Evolutionary conservation across 1,284 basidiomycete genomes (phyloP).

Genomic region (Austroboletus novae-zelandiae): DNA sequence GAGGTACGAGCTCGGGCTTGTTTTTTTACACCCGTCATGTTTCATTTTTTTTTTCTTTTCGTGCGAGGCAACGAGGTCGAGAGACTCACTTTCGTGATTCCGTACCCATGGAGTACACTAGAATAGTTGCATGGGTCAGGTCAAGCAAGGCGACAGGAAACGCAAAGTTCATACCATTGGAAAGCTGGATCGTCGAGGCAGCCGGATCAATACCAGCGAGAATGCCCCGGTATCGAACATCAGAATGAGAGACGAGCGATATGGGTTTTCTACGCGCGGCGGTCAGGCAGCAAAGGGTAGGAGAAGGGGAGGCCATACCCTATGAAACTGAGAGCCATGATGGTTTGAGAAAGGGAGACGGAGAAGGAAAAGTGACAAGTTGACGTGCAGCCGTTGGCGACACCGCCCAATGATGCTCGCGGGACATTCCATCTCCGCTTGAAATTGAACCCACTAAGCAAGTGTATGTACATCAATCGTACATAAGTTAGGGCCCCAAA

Average conservation of each 20-base stretch:
- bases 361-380: constrained; percentile 14
- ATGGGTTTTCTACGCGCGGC: constrained; percentile 70
- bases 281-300: neutral
- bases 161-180: constrained; percentile 60
- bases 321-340: constrained; percentile 72
- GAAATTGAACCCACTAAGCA: constrained; percentile 3
- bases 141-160: neutral
- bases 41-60: constrained; percentile 34
- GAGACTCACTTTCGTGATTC: constrained; percentile 71
- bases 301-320: constrained; percentile 42
- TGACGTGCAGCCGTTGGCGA: constrained; percentile 9
- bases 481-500: too few species aligned
- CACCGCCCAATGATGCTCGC: constrained; percentile 7
- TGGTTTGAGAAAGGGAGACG: constrained; percentile 7
- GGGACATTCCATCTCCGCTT: constrained; percentile 26
- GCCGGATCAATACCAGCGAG: constrained; percentile 81
- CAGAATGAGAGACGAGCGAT: constrained; percentile 85
- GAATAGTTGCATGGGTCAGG: neutral
- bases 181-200: constrained; percentile 83
- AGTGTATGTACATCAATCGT: too few species aligned
- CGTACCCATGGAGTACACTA: constrained; percentile 88
- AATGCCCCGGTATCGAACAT: constrained; percentile 87
- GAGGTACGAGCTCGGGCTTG: constrained; percentile 47
- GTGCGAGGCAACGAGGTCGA: neutral
- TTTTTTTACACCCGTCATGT: constrained; percentile 58